Conservation (phyloP, 805 yeast species). For the Saccharomycopsis sp. region DNA sequence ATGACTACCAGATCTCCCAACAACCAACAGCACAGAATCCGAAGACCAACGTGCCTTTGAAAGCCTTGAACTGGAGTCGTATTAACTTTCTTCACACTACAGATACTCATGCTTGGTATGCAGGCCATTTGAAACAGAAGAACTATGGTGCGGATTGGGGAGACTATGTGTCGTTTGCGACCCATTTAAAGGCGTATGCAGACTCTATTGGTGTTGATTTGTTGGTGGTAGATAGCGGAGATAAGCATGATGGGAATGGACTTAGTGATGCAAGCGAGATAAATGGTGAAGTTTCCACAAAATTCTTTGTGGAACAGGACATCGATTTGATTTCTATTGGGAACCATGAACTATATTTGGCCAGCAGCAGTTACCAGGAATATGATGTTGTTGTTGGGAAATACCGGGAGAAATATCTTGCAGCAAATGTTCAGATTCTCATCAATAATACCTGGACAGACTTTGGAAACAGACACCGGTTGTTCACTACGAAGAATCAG, state of each 20-base stretch:
- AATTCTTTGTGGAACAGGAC: constrained; percentile 55
- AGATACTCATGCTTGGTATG: constrained; percentile 96
- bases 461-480: constrained; percentile 63
- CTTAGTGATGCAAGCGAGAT: constrained; percentile 71
- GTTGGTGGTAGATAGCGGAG: constrained; percentile 81
- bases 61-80: constrained; percentile 62
- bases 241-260: constrained; percentile 93
- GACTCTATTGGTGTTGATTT: constrained; percentile 48
- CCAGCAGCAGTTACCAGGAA: constrained; percentile 60
- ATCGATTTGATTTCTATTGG: constrained; percentile 83
- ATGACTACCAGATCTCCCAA: constrained; percentile 15
- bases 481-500: constrained; percentile 56
- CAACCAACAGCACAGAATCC: constrained; percentile 32
- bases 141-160: constrained; percentile 89
- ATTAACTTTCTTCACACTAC: constrained; percentile 89
- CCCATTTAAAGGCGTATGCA: constrained; percentile 42
- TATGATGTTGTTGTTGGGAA: constrained; percentile 47
- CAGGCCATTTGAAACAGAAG: constrained; percentile 78
- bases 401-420: constrained; percentile 59
- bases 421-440: constrained; percentile 57
- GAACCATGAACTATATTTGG: constrained; percentile 80
- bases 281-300: constrained; percentile 58
- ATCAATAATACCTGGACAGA: constrained; percentile 34
- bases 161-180: constrained; percentile 67
- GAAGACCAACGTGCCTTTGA: constrained; percentile 31